Conservation (phyloP, 306 rosid species). For the Rosa persica region DNA sequence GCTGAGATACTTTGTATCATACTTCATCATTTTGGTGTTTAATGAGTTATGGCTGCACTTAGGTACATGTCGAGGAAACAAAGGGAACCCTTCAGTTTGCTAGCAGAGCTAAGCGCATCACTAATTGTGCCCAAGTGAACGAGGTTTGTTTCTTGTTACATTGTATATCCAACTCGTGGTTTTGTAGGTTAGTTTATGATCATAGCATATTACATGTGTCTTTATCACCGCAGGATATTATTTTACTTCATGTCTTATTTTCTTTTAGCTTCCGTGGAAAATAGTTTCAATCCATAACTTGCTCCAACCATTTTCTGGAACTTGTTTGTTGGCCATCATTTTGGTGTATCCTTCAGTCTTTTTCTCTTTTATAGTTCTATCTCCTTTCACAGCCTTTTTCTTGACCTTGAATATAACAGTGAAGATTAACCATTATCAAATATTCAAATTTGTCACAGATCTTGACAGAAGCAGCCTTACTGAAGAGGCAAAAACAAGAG, state of each 20-base stretch:
- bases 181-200: background rate
- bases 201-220: background rate
- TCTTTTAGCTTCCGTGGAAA: background rate
- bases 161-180: background rate
- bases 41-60: slow-evolving; percentile 23
- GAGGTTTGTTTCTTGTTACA: slow-evolving; percentile 51
- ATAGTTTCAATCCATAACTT: slow-evolving; percentile 2
- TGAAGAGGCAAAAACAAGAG: slow-evolving; percentile 89
- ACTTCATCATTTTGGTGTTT: background rate
- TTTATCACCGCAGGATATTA: background rate
- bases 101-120: slow-evolving; percentile 94
- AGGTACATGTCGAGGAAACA: slow-evolving; percentile 92
- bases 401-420: background rate
- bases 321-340: background rate
- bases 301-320: background rate
- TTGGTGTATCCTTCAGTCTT: background rate
- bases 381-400: background rate
- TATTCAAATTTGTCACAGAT: slow-evolving; percentile 48
- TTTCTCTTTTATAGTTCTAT: background rate
- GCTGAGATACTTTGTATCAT: background rate
- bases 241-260: background rate
- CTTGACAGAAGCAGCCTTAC: slow-evolving; percentile 88
- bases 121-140: slow-evolving; percentile 93
- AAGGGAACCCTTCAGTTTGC: slow-evolving; percentile 99
- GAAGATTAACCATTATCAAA: slow-evolving; percentile 12